Evolutionary conservation across 2,329 filamentous ascomycete genomes (phyloP).

Genomic region (Thelonectria discophora): DNA sequence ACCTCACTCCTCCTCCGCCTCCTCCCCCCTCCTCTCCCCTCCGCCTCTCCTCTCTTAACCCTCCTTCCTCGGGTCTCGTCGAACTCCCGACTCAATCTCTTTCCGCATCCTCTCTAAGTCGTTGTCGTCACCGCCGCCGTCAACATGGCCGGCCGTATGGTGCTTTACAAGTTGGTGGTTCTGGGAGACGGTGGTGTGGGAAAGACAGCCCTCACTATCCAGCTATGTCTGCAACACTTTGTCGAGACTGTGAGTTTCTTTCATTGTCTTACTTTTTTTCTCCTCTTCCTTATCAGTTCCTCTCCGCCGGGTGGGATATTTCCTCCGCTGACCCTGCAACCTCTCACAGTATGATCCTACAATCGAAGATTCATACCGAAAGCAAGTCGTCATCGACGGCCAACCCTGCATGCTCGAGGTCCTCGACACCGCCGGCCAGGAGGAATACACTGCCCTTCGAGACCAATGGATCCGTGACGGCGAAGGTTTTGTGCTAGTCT

Average conservation of each 20-base stretch:
- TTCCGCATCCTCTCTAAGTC: slow-evolving; percentile 28
- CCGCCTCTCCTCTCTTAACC: too few species aligned
- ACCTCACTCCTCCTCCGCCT: slow-evolving; percentile 20
- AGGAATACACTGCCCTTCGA: slow-evolving; percentile 95
- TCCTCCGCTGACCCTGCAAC: slow-evolving; percentile 26
- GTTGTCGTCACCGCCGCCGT: slow-evolving; percentile 39
- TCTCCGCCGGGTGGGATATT: neutral
- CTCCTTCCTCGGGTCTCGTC: slow-evolving; percentile 29
- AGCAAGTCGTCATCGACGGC: slow-evolving; percentile 91
- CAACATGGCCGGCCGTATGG: slow-evolving; percentile 90
- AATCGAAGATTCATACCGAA: slow-evolving; percentile 88
- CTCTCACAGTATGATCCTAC: slow-evolving; percentile 78
- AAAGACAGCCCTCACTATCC: slow-evolving; percentile 93
- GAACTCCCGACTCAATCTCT: slow-evolving; percentile 22
- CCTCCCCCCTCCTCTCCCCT: slow-evolving; percentile 28
- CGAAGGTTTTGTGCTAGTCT: slow-evolving; percentile 96
- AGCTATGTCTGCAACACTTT: slow-evolving; percentile 98
- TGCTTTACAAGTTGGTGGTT: slow-evolving; percentile 95
- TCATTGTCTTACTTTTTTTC: slow-evolving; percentile 2
- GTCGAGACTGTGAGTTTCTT: slow-evolving; percentile 79
- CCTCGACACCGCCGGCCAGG: slow-evolving; percentile 95
- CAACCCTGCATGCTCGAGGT: slow-evolving; percentile 98
- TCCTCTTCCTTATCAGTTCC: neutral
- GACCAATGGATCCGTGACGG: slow-evolving; percentile 99
- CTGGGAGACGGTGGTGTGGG: slow-evolving; percentile 93